Evolutionary conservation across 768 basidiomycete species (phyloP).

Genomic region (Rhizopogon vulgaris): DNA sequence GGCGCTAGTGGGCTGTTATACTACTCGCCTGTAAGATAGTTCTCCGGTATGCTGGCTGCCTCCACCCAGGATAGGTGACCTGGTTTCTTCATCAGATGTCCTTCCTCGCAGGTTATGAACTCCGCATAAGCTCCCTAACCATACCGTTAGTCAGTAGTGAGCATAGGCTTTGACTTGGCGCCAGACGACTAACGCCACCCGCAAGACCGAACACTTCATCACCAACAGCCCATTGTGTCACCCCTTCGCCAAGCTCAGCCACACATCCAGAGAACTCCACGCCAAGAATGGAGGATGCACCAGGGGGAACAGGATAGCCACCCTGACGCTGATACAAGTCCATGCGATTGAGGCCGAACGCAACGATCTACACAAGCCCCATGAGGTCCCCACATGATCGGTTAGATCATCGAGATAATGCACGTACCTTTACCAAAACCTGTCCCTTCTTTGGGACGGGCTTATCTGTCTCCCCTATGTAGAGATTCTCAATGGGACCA

Average conservation of each 20-base stretch:
- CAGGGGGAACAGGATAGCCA: slow-evolving; percentile 72
- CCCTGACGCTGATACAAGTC: slow-evolving; percentile 72
- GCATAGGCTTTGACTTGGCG: neutral
- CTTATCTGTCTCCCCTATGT: slow-evolving; percentile 63
- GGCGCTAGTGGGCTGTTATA: slow-evolving; percentile 1
- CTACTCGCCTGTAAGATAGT: slow-evolving; percentile 72
- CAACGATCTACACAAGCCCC: slow-evolving; percentile 46
- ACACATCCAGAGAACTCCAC: slow-evolving; percentile 81
- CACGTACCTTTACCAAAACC: slow-evolving; percentile 72
- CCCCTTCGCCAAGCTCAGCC: slow-evolving; percentile 43
- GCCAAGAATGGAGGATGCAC: slow-evolving; percentile 69
- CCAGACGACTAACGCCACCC: slow-evolving; percentile 54
- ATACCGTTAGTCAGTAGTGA: slow-evolving; percentile 1
- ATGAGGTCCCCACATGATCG: neutral
- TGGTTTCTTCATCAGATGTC: slow-evolving; percentile 72
- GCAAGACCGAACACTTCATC: slow-evolving; percentile 79
- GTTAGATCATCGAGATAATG: neutral
- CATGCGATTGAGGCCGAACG: slow-evolving; percentile 89
- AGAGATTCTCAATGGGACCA: slow-evolving; percentile 72
- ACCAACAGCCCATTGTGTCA: slow-evolving; percentile 49
- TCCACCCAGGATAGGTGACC: slow-evolving; percentile 70
- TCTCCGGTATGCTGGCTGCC: slow-evolving; percentile 85
- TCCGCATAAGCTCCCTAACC: slow-evolving; percentile 86
- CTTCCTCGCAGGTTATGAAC: slow-evolving; percentile 62
- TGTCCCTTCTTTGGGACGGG: slow-evolving; percentile 54